phyloP scores from a whole-genome alignment of 805 yeast genomes.

The Saccharomycopsis fodiens region DNA sequence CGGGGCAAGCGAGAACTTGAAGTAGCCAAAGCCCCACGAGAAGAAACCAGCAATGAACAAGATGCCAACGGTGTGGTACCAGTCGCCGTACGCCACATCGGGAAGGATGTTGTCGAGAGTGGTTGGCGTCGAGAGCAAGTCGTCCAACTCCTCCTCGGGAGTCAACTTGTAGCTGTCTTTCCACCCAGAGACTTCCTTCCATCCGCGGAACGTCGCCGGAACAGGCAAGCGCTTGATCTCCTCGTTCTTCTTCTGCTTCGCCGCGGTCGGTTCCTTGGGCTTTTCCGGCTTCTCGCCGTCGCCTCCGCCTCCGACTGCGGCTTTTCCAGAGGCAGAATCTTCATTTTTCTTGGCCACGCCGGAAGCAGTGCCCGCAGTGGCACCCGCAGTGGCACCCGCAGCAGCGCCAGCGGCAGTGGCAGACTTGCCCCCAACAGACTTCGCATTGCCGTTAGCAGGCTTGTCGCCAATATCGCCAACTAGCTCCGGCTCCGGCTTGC shows the following conservation, averaged over 20 bases:
- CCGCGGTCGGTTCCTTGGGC: background rate
- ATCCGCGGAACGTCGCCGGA: constrained; percentile 73
- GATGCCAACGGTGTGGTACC: constrained; percentile 87
- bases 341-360: background rate
- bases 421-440: too few species aligned
- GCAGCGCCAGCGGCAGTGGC: too few species aligned
- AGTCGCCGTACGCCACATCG: constrained; percentile 77
- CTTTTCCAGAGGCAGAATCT: background rate
- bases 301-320: background rate
- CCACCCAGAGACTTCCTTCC: constrained; percentile 93
- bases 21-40: constrained; percentile 75
- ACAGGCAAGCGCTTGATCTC: constrained; percentile 37
- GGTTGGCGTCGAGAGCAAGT: constrained; percentile 63
- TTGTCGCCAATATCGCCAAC: too few species aligned
- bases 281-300: background rate
- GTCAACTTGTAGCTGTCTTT: constrained; percentile 59
- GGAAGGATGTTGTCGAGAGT: constrained; percentile 71
- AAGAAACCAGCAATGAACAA: constrained; percentile 58
- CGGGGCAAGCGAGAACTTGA: constrained; percentile 71
- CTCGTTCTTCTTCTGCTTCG: constrained; percentile 9
- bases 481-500: too few species aligned
- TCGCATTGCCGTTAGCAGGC: too few species aligned
- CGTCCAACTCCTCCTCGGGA: constrained; percentile 62
- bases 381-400: too few species aligned
- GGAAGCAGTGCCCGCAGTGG: too few species aligned